Conservation (phyloP, 2,329 filamentous ascomycete genomes). For the Geosmithia putterillii region DNA sequence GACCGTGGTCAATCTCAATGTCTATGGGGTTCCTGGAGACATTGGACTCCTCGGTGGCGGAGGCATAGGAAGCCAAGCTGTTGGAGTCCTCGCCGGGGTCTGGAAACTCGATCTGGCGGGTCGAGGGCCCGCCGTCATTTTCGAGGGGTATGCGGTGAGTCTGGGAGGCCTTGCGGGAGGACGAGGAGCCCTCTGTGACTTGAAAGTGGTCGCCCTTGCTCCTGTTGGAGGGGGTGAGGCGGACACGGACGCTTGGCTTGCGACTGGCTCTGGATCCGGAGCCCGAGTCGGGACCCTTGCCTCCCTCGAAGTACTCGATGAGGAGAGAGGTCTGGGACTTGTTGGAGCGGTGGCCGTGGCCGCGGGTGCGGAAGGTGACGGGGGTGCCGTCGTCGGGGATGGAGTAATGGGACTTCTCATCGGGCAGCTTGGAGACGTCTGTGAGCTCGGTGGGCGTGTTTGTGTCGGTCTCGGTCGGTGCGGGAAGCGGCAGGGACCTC, state of each 20-base stretch:
- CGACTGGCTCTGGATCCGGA: constrained; percentile 45
- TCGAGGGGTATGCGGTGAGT: constrained; percentile 41
- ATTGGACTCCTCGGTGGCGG: constrained; percentile 68
- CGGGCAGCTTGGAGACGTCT: constrained; percentile 55
- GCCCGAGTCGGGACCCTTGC: constrained; percentile 36
- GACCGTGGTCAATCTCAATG: constrained; percentile 68
- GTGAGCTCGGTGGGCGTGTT: constrained; percentile 48
- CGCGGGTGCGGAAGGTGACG: constrained; percentile 76
- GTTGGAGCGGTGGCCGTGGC: constrained; percentile 43
- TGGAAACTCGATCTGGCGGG: constrained; percentile 29
- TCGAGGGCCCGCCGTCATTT: constrained; percentile 12
- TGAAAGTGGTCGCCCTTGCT: constrained; percentile 65
- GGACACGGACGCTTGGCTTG: constrained; percentile 68
- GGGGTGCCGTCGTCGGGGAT: constrained; percentile 81
- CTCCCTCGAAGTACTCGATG: constrained; percentile 89
- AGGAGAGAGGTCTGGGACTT: constrained; percentile 79
- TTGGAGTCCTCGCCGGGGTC: constrained; percentile 46
- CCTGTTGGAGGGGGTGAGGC: constrained; percentile 68
- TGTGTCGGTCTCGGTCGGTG: constrained; percentile 59
- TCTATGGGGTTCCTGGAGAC: constrained; percentile 69
- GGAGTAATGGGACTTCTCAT: constrained; percentile 64
- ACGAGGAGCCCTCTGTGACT: constrained; percentile 54
- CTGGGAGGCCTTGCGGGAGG: constrained; percentile 54
- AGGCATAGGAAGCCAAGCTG: constrained; percentile 64
- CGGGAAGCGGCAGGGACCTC: constrained; percentile 57